These are phyloP conservation scores for Tinospora cordifolia DNA, from an alignment of 164 flowering plant genomes.

Conservation along the genomic window DNA sequence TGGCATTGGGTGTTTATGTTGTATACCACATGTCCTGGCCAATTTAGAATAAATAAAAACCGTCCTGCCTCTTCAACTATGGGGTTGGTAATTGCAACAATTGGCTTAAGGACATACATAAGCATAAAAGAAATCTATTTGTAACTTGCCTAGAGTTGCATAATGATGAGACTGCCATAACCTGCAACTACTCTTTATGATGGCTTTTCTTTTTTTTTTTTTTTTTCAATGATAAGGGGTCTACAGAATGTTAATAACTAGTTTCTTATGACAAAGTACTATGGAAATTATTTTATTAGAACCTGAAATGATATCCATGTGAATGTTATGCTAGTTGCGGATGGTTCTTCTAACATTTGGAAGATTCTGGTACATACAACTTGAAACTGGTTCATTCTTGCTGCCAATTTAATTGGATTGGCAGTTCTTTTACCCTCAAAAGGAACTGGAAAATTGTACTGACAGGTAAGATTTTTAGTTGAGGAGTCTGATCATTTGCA, in stretches of 20 bases:
- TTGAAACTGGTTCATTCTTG: background rate
- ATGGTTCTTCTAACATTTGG: background rate
- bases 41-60: background rate
- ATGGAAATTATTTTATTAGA: background rate
- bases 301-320: background rate
- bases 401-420: background rate
- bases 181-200: background rate
- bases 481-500: background rate
- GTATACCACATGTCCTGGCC: background rate
- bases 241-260: background rate
- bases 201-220: background rate
- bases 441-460: background rate
- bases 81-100: background rate
- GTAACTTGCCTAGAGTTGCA: background rate
- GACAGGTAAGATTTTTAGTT: background rate
- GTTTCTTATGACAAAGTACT: background rate
- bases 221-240: background rate
- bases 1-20: background rate
- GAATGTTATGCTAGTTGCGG: background rate
- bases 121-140: background rate
- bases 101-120: background rate
- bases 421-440: background rate
- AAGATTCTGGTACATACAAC: background rate
- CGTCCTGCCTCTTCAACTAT: background rate
- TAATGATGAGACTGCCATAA: background rate